Base-by-base conservation (phyloP, 2,329 filamentous ascomycete genomes). In the Sporothrix schenckii region DNA sequence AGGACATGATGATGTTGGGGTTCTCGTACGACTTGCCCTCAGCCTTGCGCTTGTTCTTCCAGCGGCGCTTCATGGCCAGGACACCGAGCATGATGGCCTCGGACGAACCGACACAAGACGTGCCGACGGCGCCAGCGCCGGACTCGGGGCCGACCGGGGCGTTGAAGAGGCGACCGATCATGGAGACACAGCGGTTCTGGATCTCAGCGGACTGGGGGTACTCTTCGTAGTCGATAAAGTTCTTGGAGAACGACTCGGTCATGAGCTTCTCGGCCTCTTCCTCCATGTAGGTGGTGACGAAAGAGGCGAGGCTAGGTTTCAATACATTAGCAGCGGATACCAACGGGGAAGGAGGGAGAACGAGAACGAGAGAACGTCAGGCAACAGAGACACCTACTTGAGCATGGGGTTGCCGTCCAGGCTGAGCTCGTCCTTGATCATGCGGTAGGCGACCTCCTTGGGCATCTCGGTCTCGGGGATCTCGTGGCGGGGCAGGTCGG, bases 261-360 rank as follows among this genome's bases (percentile, higher is more conserved):
- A 98, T 98, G 81, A 97, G 91, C 81, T 96, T 93, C 82, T 97
- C 94, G 24, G 91, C 94, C 80, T 97, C 94, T 60, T 97, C 92
- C 83, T 97, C 94, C 58, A 72, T 69, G 60, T 71, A 68, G 13
- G 69, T 58, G 16, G 24, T 27, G 10, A 56, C 60, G 13, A 71
- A 69, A 19, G 53, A 65, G 9, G n/a, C 49, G 30, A 24, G 53
- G 49, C 21, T 53, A 52, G 19, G 5, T 7, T n/a, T 1, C 21
- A 3, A 9, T n/a, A 9, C 1, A 34, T 34, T 34, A 34, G 34
- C 34, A 2, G 34, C 34, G 7, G 34, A 2, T 0, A 34, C 34
- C 5, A 16, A 16, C 14, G 74, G 52, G 72, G 10, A 73, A 30
- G 27, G 27, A 30, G 67, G 21, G 39, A 44, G 50, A 47, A 77